These are phyloP conservation scores for Prunus salicina DNA, from an alignment of 306 rosid species.

Conservation along the genomic window DNA sequence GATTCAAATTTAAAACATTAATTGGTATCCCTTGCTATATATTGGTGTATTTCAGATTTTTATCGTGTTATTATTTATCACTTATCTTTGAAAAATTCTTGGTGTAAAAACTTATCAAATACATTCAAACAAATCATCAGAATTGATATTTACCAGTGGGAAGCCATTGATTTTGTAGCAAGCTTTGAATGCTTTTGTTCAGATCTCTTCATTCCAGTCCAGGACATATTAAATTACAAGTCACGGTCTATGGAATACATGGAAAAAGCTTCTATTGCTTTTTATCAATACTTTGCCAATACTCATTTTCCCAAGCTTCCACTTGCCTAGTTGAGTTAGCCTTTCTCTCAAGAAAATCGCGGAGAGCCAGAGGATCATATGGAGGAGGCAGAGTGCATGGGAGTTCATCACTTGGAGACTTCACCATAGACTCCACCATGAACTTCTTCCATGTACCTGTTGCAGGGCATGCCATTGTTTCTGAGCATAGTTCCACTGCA, in stretches of 20 bases:
- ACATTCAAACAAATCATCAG: no score
- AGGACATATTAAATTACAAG: neutral
- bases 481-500: slow-evolving; percentile 48
- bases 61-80: neutral
- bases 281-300: neutral
- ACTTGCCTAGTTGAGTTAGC: slow-evolving; percentile 44
- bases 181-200: neutral
- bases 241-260: neutral
- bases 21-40: neutral
- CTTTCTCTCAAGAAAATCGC: slow-evolving; percentile 26
- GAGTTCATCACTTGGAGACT: slow-evolving; percentile 41
- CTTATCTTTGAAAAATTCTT: no score
- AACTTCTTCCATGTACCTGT: slow-evolving; percentile 39
- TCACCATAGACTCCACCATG: slow-evolving; percentile 66
- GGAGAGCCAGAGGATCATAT: slow-evolving; percentile 33
- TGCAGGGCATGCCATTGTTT: slow-evolving; percentile 44
- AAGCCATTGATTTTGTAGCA: no score
- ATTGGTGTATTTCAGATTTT: neutral
- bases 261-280: slow-evolving; percentile 11
- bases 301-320: slow-evolving; percentile 53
- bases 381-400: slow-evolving; percentile 68
- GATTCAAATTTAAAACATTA: neutral
- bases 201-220: neutral
- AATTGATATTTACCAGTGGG: no score
- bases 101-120: no score